These are phyloP conservation scores for Fraxinus baroniana DNA, from an alignment of 305 asterid species.

Conservation along the genomic window DNA sequence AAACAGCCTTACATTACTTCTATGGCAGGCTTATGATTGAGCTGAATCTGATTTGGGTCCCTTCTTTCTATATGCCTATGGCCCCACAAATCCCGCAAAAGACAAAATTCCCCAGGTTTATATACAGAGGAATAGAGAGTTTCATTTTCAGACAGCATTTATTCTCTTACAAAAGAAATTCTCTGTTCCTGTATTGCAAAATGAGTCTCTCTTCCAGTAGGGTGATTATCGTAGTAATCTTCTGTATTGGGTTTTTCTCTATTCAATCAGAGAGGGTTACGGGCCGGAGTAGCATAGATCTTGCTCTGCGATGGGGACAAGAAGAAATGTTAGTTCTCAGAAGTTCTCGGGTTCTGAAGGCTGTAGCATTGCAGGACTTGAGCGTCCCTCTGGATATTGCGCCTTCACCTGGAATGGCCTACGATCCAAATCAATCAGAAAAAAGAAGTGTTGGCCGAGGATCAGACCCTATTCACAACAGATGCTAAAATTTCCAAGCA, in stretches of 20 bases:
- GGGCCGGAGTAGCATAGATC: constrained; percentile 29
- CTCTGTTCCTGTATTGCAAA: constrained; percentile 18
- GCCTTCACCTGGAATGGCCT: constrained; percentile 61
- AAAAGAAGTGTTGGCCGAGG: constrained; percentile 74
- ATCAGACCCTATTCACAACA: constrained; percentile 87
- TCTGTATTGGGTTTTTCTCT: constrained; percentile 47
- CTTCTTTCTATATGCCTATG: constrained; percentile 53
- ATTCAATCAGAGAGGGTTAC: constrained; percentile 42
- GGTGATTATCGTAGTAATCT: constrained; percentile 34
- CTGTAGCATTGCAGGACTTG: constrained; percentile 34
- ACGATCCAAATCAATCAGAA: constrained; percentile 67
- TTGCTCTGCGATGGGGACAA: constrained; percentile 44
- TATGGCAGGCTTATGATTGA: constrained; percentile 69
- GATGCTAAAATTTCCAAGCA: constrained; percentile 36
- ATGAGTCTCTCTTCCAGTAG: constrained; percentile 45
- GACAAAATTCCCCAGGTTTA: constrained; percentile 25
- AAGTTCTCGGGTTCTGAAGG: constrained; percentile 36
- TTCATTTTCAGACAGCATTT: constrained; percentile 35
- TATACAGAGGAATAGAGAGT: constrained; percentile 31
- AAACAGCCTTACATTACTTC: constrained; percentile 74
- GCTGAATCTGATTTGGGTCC: constrained; percentile 57
- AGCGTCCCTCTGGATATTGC: constrained; percentile 39
- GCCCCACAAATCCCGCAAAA: constrained; percentile 43
- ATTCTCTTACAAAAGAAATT: constrained; percentile 23
- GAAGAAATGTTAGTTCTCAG: constrained; percentile 21